Evolutionary conservation across 371 early-diverging fungal species (phyloP).

Genomic region (Lichtheimia ornata): DNA sequence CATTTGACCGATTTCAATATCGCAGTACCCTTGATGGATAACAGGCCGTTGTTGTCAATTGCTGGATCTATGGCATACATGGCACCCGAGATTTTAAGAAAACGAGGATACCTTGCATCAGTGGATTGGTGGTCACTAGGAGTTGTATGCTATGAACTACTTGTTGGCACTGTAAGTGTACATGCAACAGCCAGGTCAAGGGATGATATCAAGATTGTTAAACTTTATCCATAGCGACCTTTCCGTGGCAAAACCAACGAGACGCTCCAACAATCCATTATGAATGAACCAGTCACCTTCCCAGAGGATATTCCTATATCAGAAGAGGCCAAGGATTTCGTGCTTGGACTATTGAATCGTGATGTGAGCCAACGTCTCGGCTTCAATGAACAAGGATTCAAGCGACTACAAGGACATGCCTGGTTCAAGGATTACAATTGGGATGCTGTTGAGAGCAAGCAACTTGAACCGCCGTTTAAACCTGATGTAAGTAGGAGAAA

Average conservation of each 20-base stretch:
- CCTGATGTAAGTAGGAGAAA: conserved; percentile 52
- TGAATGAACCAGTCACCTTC: conserved; percentile 57
- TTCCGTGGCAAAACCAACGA: conserved; percentile 84
- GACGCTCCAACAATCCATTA: conserved; percentile 67
- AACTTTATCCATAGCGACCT: conserved; percentile 59
- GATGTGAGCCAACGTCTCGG: conserved; percentile 65
- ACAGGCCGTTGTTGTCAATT: conserved; percentile 60
- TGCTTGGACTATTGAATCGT: conserved; percentile 58
- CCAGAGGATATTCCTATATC: conserved; percentile 60
- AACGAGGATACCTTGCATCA: conserved; percentile 66
- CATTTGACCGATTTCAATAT: conserved; percentile 89
- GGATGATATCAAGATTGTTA: neutral
- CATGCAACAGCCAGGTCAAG: neutral
- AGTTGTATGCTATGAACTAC: conserved; percentile 80
- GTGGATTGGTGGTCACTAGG: conserved; percentile 93
- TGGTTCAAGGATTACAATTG: conserved; percentile 63
- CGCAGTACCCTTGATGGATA: conserved; percentile 63
- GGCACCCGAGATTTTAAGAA: conserved; percentile 75
- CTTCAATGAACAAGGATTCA: conserved; percentile 53
- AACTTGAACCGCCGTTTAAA: conserved; percentile 62
- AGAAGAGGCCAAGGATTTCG: conserved; percentile 55
- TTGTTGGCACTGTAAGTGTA: conserved; percentile 65
- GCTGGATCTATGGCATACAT: conserved; percentile 79
- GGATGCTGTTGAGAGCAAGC: conserved; percentile 55
- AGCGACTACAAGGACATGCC: conserved; percentile 57